A percentile compares a stretch with the other conserved stretches of the same genome.
Conservation (phyloP, 768 basidiomycete genomes). For the Leucocoprinus leucothites region DNA sequence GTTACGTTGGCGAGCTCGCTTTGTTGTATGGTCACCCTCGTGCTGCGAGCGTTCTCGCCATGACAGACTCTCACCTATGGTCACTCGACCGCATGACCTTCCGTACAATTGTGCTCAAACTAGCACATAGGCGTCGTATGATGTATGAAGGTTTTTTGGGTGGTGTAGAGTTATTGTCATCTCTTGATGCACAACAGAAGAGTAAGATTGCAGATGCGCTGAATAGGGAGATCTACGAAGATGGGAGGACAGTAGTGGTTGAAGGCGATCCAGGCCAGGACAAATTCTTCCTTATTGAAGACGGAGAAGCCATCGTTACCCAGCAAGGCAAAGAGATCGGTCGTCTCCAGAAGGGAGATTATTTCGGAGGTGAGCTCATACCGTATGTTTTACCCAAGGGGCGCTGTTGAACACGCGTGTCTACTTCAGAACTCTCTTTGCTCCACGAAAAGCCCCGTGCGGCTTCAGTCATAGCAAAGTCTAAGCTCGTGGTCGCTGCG, state of each 20-base stretch:
- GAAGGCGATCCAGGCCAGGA: conserved; percentile 97
- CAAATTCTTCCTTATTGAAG: conserved; percentile 92
- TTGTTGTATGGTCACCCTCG: conserved; percentile 98
- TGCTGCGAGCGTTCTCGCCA: conserved; percentile 88
- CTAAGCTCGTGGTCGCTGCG: conserved; percentile 88
- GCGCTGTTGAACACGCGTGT: neutral
- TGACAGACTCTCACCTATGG: conserved; percentile 85
- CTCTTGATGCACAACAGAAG: conserved; percentile 82
- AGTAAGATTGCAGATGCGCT: conserved; percentile 98
- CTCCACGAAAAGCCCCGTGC: conserved; percentile 88
- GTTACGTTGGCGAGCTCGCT: conserved; percentile 93
- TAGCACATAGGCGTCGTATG: conserved; percentile 83
- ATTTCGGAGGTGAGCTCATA: conserved; percentile 83
- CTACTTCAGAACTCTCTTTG: conserved; percentile 76
- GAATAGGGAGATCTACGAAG: conserved; percentile 73
- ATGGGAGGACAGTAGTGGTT: conserved; percentile 84
- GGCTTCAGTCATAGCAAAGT: conserved; percentile 88
- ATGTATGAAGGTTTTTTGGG: conserved; percentile 97
- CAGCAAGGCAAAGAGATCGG: conserved; percentile 67
- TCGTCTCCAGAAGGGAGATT: conserved; percentile 84
- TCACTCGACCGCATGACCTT: conserved; percentile 96
- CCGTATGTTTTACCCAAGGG: conserved; percentile 5
- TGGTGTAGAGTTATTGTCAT: conserved; percentile 84
- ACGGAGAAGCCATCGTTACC: conserved; percentile 85
- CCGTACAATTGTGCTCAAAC: conserved; percentile 94